Percentiles rank a stretch among this genome's conserved stretches.
Evolutionary conservation across 306 rosid genomes (phyloP).

Genomic region (Cucurbita maxima): DNA sequence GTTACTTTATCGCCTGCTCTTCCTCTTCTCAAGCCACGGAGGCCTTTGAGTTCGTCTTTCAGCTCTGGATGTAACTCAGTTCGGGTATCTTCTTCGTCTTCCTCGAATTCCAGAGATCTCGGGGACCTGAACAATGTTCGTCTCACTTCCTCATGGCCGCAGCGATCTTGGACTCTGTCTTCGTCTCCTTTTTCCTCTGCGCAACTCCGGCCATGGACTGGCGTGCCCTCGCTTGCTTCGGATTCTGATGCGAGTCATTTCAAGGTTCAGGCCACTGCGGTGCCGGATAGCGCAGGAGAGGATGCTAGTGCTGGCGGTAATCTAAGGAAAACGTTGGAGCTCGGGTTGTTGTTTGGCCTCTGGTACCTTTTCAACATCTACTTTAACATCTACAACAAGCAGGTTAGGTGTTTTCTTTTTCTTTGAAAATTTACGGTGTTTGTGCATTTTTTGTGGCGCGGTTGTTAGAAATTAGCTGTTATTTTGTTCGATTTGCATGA

Average conservation of each 20-base stretch:
- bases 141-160: slow-evolving; percentile 18
- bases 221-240: slow-evolving; percentile 10
- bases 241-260: slow-evolving; percentile 15
- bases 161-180: slow-evolving; percentile 51
- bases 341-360: slow-evolving; percentile 52
- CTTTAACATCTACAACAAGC: slow-evolving; percentile 88
- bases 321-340: slow-evolving; percentile 37
- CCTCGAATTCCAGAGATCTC: slow-evolving; percentile 12
- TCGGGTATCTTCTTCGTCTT: slow-evolving; percentile 7
- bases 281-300: slow-evolving; percentile 38
- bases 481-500: background rate
- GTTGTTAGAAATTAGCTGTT: background rate
- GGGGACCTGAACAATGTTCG: slow-evolving; percentile 11
- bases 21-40: slow-evolving; percentile 8
- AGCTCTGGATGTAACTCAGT: background rate
- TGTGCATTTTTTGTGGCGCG: background rate
- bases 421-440: background rate
- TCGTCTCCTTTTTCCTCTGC: slow-evolving; percentile 27
- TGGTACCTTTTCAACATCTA: slow-evolving; percentile 84
- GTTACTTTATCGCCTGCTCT: background rate
- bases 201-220: slow-evolving; percentile 36
- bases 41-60: background rate
- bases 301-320: slow-evolving; percentile 3
- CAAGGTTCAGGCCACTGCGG: slow-evolving; percentile 38
- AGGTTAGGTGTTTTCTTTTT: slow-evolving; percentile 25